These are phyloP conservation scores for Penicillium sumatraense DNA, from an alignment of 2,329 filamentous ascomycete genomes.

Conservation along the genomic window DNA sequence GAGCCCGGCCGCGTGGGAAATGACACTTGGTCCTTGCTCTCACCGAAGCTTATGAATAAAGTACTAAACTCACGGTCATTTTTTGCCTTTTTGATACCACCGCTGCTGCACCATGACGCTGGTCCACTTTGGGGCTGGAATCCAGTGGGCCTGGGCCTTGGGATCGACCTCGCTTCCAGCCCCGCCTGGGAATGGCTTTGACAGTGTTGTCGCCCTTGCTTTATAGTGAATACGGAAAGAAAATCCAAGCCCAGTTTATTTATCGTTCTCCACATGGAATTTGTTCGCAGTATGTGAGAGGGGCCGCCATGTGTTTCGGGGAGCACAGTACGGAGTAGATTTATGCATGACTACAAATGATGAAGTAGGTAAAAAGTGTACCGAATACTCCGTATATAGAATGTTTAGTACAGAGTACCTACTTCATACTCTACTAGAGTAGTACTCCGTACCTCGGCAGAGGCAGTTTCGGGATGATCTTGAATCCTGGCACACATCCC, in stretches of 20 bases:
- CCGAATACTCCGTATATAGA: no score
- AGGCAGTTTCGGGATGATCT: neutral
- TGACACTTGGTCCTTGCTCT: slow-evolving; percentile 24
- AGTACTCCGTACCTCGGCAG: neutral
- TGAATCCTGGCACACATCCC: neutral
- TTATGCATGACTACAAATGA: neutral
- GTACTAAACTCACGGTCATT: neutral
- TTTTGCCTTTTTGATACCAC: slow-evolving; percentile 1
- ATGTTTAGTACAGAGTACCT: no score
- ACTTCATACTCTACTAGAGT: no score
- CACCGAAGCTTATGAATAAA: neutral
- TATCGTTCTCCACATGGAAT: neutral
- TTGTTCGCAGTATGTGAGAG: neutral
- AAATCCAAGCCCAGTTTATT: neutral
- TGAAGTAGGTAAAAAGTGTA: neutral
- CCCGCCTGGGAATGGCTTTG: neutral
- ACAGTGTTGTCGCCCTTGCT: slow-evolving; percentile 7
- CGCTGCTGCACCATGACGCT: slow-evolving; percentile 1
- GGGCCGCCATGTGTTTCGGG: slow-evolving; percentile 15
- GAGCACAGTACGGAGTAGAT: neutral
- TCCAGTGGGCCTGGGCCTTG: slow-evolving; percentile 2
- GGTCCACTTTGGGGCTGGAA: slow-evolving; percentile 8
- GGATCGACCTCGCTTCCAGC: slow-evolving; percentile 1
- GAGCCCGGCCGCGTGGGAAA: slow-evolving; percentile 20
- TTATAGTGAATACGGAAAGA: neutral